Percentiles rank a stretch among this genome's conserved stretches.
Evolutionary conservation across 2,329 filamentous ascomycete genomes (phyloP).

Genomic region (Colletotrichum phormii): DNA sequence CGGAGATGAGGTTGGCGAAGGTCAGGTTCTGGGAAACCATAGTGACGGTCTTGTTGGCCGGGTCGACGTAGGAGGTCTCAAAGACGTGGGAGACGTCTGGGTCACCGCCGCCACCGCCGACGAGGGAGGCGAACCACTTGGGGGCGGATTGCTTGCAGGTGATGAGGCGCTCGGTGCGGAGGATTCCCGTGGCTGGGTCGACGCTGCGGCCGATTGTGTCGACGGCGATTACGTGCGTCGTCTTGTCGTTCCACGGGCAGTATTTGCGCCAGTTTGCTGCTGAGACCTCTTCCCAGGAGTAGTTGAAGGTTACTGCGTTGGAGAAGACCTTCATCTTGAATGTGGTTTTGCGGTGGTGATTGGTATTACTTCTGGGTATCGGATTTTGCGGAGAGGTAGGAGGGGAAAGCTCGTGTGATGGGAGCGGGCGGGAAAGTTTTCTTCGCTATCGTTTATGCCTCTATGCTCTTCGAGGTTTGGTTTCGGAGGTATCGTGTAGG

Average conservation of each 20-base stretch:
- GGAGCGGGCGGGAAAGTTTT: not conserved
- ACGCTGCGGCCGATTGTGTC: constrained; percentile 84
- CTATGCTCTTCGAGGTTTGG: not conserved
- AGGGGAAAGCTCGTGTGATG: constrained; percentile 2
- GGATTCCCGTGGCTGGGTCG: constrained; percentile 67
- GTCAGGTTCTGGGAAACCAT: constrained; percentile 98
- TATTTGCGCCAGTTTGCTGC: constrained; percentile 99
- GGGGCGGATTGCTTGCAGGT: constrained; percentile 74
- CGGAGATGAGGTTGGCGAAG: constrained; percentile 88
- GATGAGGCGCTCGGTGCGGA: constrained; percentile 72
- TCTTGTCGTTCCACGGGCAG: constrained; percentile 98
- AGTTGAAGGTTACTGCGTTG: constrained; percentile 89
- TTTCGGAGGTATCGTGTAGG: constrained; percentile 3
- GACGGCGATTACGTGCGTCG: constrained; percentile 94
- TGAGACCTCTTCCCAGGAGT: constrained; percentile 98
- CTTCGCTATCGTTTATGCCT: not conserved
- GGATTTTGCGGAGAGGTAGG: not conserved
- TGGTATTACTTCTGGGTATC: not conserved
- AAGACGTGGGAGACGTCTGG: constrained; percentile 89
- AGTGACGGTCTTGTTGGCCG: constrained; percentile 83
- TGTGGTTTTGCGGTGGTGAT: constrained; percentile 22
- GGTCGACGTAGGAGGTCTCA: constrained; percentile 96
- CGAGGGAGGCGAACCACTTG: constrained; percentile 82
- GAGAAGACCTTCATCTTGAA: constrained; percentile 92
- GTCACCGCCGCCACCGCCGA: constrained; percentile 67